Evolutionary conservation across 116 monocot genomes (phyloP), one percentile per base, ranked within the genome.

Genomic region (Papilionanthe hybrid): DNA sequence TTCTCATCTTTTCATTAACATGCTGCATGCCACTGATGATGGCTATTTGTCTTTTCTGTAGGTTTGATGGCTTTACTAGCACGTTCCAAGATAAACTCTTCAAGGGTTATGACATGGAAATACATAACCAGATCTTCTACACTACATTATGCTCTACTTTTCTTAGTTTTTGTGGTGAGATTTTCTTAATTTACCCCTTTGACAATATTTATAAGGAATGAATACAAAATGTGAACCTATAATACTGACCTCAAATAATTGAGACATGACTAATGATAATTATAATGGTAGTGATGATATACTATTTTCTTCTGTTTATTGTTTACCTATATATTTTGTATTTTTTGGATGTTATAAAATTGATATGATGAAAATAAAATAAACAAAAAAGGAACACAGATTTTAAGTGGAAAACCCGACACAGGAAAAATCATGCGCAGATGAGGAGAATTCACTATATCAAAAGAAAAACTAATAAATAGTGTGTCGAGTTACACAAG

Each of bases 51-150:
- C 23, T 63, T 23, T 44, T 58, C 56, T 83, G 5, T 82, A 95
- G 97, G 76, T 94, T 97, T 84, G 97, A 97, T 90, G 97, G 97
- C 53, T 97, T 97, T 68, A 97, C 97, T 42, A 97, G 94, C 82
- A 97, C 97, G 65, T 92, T 97, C 72, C 97, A 97, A 79, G 97
- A 97, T 85, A 97, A 97, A 73, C 92, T 97, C 68, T 97, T 97
- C 78, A 92, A 91, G 75, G 96, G 96, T 11, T 94, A 97, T 88
- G 87, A 94, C 55, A 98, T 98, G 97, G 97, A 94, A 86, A 98
- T 98, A 79, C 90, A 98, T 55, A 98, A 94, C 72, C 97, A 98
- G 84, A 94, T 98, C 88, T 98, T 98, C 79, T 98, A 98, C 74
- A 98, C 94, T 27, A 91, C 97, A 74, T 63, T 94, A 42, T 98